These are phyloP conservation scores for Cornus kousa DNA, from an alignment of 148 eudicot species.

Conservation along the genomic window DNA sequence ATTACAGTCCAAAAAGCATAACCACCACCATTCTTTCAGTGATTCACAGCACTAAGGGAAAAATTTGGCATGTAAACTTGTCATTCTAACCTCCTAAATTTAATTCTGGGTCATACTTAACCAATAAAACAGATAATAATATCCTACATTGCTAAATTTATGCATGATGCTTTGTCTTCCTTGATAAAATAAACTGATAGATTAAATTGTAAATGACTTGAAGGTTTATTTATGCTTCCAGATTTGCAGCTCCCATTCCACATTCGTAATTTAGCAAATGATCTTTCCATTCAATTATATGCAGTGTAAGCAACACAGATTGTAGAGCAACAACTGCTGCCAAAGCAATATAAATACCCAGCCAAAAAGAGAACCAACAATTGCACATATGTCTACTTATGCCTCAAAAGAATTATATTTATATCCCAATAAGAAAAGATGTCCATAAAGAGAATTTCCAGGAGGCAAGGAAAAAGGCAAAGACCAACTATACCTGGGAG, in stretches of 20 bases:
- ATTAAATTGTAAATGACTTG: no score
- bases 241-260: neutral
- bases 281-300: neutral
- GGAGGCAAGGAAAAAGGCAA: neutral
- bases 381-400: neutral
- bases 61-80: neutral
- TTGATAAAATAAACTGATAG: neutral
- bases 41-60: neutral
- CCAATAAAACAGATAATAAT: neutral
- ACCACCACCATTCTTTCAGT: neutral
- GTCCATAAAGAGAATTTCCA: neutral
- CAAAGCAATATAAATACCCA: neutral
- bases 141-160: no score
- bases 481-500: slow-evolving; percentile 65
- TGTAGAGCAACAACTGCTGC: neutral
- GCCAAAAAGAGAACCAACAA: neutral
- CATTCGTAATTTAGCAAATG: slow-evolving; percentile 1
- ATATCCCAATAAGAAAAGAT: neutral
- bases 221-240: neutral
- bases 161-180: no score
- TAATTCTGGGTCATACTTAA: neutral
- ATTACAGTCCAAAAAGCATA: neutral
- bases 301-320: neutral
- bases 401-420: neutral
- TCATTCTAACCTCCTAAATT: neutral